Conservation (phyloP, 805 yeast genomes). For the Hermanozyma aechmeae region DNA sequence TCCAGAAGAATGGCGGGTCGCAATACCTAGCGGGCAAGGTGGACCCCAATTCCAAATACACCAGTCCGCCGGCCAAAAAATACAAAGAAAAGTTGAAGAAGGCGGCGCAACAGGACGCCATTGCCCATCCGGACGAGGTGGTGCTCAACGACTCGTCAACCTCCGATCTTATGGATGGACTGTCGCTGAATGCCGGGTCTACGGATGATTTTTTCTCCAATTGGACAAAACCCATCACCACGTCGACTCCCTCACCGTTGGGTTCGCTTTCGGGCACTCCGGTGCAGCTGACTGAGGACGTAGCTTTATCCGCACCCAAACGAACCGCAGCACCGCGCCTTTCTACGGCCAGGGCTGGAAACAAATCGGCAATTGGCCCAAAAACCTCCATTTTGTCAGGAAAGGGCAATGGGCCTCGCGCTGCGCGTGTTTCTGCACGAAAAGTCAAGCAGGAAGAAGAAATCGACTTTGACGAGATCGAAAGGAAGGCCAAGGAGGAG, state of each 20-base stretch:
- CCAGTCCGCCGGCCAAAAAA: slow-evolving; percentile 66
- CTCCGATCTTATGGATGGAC: slow-evolving; percentile 18
- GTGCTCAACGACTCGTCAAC: slow-evolving; percentile 47
- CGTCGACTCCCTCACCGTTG: slow-evolving; percentile 41
- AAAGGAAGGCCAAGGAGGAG: slow-evolving; percentile 76
- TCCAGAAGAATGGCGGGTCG: slow-evolving; percentile 78
- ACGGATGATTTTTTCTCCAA: slow-evolving; percentile 84
- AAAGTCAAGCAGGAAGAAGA: slow-evolving; percentile 41
- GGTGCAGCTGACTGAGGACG: slow-evolving; percentile 26
- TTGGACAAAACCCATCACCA: slow-evolving; percentile 73
- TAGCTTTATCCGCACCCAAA: slow-evolving; percentile 4
- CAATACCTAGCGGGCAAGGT: slow-evolving; percentile 43
- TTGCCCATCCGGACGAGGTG: slow-evolving; percentile 61
- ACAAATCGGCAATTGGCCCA: slow-evolving; percentile 17
- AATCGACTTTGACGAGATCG: slow-evolving; percentile 50
- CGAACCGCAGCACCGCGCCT: slow-evolving; percentile 13
- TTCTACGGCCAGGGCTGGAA: slow-evolving; percentile 17
- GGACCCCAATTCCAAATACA: slow-evolving; percentile 72
- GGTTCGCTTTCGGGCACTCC: slow-evolving; percentile 39
- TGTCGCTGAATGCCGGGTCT: slow-evolving; percentile 27
- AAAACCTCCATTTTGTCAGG: slow-evolving; percentile 34
- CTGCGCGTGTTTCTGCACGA: slow-evolving; percentile 47
- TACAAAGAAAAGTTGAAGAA: slow-evolving; percentile 75
- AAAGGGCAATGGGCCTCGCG: slow-evolving; percentile 43
- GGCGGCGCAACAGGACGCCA: slow-evolving; percentile 57